A percentile compares a stretch with the other conserved stretches of the same genome.
Conservation (phyloP, 192 early-diverging fungal genomes). For the Coemansia sp. region DNA sequence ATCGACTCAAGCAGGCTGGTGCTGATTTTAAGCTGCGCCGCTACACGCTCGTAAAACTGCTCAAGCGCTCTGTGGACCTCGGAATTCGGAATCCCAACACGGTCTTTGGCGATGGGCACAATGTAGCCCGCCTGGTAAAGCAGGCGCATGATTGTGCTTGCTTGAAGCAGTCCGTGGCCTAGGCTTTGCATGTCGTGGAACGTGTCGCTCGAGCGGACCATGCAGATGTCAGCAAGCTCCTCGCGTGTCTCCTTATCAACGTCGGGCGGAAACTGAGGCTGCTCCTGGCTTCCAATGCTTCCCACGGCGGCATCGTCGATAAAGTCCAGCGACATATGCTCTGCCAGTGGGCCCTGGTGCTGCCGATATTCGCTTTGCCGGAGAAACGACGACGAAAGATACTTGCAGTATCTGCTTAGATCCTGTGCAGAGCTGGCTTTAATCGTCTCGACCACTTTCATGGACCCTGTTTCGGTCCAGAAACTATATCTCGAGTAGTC, state of each 20-base stretch:
- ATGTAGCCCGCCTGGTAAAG: not conserved
- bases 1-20: constrained; percentile 1
- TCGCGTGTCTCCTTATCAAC: not conserved
- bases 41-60: not conserved
- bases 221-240: not conserved
- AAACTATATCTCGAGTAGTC: not conserved
- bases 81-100: not conserved
- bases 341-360: not conserved
- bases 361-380: not conserved
- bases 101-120: not conserved
- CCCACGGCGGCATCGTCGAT: not conserved
- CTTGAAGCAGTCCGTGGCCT: not conserved
- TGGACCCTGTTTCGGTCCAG: not conserved
- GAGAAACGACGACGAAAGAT: not conserved
- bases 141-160: not conserved
- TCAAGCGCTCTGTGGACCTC: not conserved
- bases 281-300: not conserved
- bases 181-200: not conserved
- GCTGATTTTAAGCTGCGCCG: not conserved
- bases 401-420: not conserved
- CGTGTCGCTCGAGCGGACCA: not conserved
- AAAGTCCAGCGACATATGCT: not conserved
- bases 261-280: not conserved
- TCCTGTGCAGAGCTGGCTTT: not conserved
- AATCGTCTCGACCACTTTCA: not conserved